Evolutionary conservation across 352 stramenopile genomes (phyloP), one percentile per base, ranked within the genome.

Genomic region (Phytopythium vexans): DNA sequence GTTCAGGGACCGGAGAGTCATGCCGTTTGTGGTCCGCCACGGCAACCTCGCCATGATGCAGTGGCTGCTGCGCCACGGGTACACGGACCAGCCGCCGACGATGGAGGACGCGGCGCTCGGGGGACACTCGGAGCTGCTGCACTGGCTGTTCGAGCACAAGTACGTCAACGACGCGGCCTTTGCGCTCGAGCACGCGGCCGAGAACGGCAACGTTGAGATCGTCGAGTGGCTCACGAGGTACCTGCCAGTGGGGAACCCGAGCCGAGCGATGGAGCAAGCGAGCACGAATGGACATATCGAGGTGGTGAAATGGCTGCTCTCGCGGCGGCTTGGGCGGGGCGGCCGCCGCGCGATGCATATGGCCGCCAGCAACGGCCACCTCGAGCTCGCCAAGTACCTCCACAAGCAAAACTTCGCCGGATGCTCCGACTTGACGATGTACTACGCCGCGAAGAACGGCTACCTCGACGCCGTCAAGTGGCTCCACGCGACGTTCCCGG

Each of bases 181-280:
- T 41, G 63, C 66, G 37, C 41, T 78, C 15, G 66, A 73, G 49
- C 37, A 71, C 35, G 66, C 69, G 36, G 69, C 69, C 38, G 56
- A 62, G 21, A 68, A 68, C 40, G 69, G 69, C 3, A 56, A 64
- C 35, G 39, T 78, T 33, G 66, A 73, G n/a, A 56, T 78, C 40
- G 66, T 78, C 6, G 49, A 70, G 37, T 73, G 64, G 60, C 49
- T 72, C 35, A 41, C 62, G 40, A 59, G 64, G 12, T 61, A 60
- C 14, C 55, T 62, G 31, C 59, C 59, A 37, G 64, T 68, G 9
- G 64, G 59, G 16, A 72, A 72, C 40, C 50, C 59, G n/a, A 72
- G 54, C 52, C 64, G 64, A 44, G 64, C 55, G 16, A 47, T 68
- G 6, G 60, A 72, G 60, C 49, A 62, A 43, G 60, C 64, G 6